Base-by-base conservation (phyloP, 2,329 filamentous ascomycete species). In the Ampelomyces quisqualis region DNA sequence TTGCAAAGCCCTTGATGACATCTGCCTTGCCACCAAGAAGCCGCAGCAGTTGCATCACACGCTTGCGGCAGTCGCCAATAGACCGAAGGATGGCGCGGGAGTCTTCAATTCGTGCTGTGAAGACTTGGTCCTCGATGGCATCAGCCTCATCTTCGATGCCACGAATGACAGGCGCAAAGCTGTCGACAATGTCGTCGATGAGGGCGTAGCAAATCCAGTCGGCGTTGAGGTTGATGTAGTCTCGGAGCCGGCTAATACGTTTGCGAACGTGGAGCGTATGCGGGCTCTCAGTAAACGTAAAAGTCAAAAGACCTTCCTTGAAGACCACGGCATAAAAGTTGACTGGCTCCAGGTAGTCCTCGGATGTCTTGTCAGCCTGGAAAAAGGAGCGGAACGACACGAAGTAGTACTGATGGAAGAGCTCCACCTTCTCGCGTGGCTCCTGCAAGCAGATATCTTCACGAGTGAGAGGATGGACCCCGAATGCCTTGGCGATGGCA, bases 191-290 rank as follows among this genome's bases (percentile, higher is more conserved):
- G 64, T 98, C 89, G 69, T 98, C 93, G 65, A 98, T 97, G 62
- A 98, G 78, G 29, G 93, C 93, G 65, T 98, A 98, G 75, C 93
- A 98, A 57, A 97, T 94, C 91, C 94, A 98, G 70, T 98, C 93
- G 55, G 90, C 90, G 64, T 89, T 95, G 26, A 98, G 78, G 47
- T 90, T 85, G 58, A 97, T 87, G 62, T 96, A 97, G 63, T 98
- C 93, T 62, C 95, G 91, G 40, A 98, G 77, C 55, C 89, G 86
- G 17, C 88, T 85, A 59, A 98, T 97, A 69, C 93, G 84, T 75
- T 87, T 90, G 53, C 91, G 84, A 18, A 98, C 93, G 52, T 93
- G 88, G 29, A 85, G 79, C 9, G 90, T 88, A 67, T 98, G 93
- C 2, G 84, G 82, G 62, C 94, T 95, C 10, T 85, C 85, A 33